Conservation (phyloP, 2,329 filamentous ascomycete genomes). For the Fusarium oligoseptatum region DNA sequence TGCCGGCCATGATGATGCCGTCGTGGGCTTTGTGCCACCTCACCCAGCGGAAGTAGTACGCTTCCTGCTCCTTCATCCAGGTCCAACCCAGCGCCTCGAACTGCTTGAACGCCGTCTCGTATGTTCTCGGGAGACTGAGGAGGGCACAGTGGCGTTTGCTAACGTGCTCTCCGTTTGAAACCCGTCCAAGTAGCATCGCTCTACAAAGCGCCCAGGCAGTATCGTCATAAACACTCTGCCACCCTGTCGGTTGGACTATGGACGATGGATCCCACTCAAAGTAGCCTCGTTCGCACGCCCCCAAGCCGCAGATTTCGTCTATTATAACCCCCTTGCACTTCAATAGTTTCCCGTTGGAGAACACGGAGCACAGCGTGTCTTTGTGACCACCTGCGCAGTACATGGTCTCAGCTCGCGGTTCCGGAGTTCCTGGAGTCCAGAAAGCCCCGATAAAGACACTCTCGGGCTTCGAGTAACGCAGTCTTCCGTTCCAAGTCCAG, state of each 20-base stretch:
- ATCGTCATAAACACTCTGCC: slow-evolving; percentile 16
- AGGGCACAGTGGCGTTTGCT: slow-evolving; percentile 13
- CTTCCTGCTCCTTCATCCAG: slow-evolving; percentile 24
- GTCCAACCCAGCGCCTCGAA: slow-evolving; percentile 7
- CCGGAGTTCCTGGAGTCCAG: slow-evolving; percentile 19
- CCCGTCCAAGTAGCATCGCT: slow-evolving; percentile 19
- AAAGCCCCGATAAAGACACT: slow-evolving; percentile 15
- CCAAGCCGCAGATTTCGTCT: slow-evolving; percentile 16
- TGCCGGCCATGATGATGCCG: slow-evolving; percentile 9
- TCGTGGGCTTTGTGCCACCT: slow-evolving; percentile 12
- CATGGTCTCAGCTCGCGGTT: slow-evolving; percentile 14
- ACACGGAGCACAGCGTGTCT: background rate
- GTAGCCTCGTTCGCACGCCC: slow-evolving; percentile 16
- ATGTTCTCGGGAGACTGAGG: slow-evolving; percentile 11
- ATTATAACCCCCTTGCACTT: slow-evolving; percentile 16
- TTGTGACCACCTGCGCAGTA: slow-evolving; percentile 12
- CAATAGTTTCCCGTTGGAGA: background rate
- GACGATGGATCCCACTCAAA: slow-evolving; percentile 19
- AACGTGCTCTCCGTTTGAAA: slow-evolving; percentile 19
- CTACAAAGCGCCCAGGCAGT: slow-evolving; percentile 10
- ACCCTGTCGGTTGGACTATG: slow-evolving; percentile 6
- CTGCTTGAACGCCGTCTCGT: slow-evolving; percentile 7
- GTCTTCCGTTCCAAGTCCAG: slow-evolving; percentile 24
- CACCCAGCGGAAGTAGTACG: slow-evolving; percentile 20
- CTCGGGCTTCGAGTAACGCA: slow-evolving; percentile 23